These are phyloP conservation scores for Diplodia corticola DNA, from an alignment of 2,329 filamentous ascomycete genomes.

Conservation along the genomic window DNA sequence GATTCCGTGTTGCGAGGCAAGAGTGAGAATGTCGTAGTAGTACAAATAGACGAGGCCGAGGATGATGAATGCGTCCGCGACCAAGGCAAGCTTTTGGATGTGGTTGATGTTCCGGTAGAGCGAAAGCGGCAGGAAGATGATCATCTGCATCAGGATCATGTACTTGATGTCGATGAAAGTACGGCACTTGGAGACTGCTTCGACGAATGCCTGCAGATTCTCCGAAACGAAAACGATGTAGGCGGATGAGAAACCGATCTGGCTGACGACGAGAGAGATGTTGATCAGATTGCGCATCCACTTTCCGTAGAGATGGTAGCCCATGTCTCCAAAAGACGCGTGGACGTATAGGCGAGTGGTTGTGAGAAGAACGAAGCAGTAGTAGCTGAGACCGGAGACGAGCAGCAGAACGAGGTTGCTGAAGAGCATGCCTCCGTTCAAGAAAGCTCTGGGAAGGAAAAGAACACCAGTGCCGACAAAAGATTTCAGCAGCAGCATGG, in stretches of 20 bases:
- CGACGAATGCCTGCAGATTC: constrained; percentile 91
- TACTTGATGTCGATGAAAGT: constrained; percentile 82
- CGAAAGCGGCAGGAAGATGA: constrained; percentile 92
- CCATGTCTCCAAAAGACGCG: constrained; percentile 97
- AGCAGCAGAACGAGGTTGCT: constrained; percentile 86
- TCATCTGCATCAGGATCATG: constrained; percentile 91
- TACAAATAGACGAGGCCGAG: constrained; percentile 91
- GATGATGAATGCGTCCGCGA: constrained; percentile 93
- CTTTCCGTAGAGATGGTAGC: constrained; percentile 84
- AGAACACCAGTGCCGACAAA: constrained; percentile 96
- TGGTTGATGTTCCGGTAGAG: constrained; percentile 96
- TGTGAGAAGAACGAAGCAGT: constrained; percentile 94
- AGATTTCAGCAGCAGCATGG: constrained; percentile 87
- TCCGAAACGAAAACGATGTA: constrained; percentile 97
- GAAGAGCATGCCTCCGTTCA: constrained; percentile 97
- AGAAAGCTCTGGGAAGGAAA: constrained; percentile 87
- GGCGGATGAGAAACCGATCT: constrained; percentile 90
- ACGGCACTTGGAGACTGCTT: constrained; percentile 85
- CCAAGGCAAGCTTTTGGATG: constrained; percentile 88
- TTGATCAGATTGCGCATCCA: constrained; percentile 89
- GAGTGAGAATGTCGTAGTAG: constrained; percentile 88
- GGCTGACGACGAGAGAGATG: constrained; percentile 87
- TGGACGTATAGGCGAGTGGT: constrained; percentile 81
- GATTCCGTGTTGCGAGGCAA: constrained; percentile 69
- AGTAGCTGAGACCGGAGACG: constrained; percentile 87